Percentiles rank a stretch among this genome's conserved stretches.
Conservation (phyloP, 768 basidiomycete species). For the Omphalotus guepiniiformis region DNA sequence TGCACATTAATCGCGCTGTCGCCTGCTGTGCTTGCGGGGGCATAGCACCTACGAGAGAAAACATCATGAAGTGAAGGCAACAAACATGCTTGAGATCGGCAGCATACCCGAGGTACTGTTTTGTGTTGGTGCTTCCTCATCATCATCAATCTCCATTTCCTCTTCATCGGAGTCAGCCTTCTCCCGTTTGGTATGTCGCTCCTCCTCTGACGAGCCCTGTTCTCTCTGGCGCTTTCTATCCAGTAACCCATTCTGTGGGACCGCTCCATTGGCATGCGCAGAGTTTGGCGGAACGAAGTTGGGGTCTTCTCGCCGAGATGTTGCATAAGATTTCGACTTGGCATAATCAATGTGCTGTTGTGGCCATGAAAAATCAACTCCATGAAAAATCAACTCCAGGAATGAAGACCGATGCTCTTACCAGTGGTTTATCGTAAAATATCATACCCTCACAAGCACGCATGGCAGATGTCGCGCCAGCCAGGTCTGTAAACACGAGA, state of each 20-base stretch:
- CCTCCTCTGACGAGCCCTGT: constrained; percentile 49
- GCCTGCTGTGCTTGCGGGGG: constrained; percentile 50
- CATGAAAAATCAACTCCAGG: too few species aligned
- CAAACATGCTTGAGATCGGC: background rate
- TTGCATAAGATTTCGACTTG: constrained; percentile 85
- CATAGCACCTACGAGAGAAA: constrained; percentile 28
- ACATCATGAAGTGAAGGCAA: constrained; percentile 19
- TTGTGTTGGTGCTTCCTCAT: constrained; percentile 55
- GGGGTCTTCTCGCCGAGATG: constrained; percentile 72
- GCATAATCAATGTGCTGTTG: constrained; percentile 87
- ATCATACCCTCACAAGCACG: constrained; percentile 89
- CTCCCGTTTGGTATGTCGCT: constrained; percentile 61
- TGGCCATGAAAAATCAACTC: background rate
- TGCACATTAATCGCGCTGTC: constrained; percentile 64
- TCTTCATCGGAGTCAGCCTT: constrained; percentile 76
- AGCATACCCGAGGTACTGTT: constrained; percentile 12
- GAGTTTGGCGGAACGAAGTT: constrained; percentile 72
- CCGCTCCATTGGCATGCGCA: constrained; percentile 49
- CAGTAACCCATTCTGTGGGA: constrained; percentile 32
- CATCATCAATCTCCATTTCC: constrained; percentile 95
- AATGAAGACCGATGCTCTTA: constrained; percentile 32
- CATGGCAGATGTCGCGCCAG: constrained; percentile 88
- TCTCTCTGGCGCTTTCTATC: constrained; percentile 67
- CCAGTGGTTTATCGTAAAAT: constrained; percentile 91
- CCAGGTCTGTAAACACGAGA: constrained; percentile 90